phyloP scores from a whole-genome alignment of 192 early-diverging fungal genomes.

The Funneliformis mosseae region DNA sequence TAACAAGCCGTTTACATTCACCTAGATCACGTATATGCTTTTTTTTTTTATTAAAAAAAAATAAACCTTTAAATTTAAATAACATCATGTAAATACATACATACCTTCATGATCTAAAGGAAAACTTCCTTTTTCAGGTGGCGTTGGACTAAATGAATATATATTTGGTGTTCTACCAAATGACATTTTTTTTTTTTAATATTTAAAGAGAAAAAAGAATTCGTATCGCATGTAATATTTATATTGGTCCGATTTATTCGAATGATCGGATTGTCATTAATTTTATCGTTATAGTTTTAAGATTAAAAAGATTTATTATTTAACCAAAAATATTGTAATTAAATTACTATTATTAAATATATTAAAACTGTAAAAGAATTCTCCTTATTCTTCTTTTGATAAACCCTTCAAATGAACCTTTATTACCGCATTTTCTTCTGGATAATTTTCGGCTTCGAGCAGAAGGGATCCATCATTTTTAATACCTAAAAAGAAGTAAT shows the following conservation, averaged over 20 bases:
- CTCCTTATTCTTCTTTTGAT: no score
- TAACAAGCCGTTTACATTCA: conserved; percentile 82
- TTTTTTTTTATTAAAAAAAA: neutral
- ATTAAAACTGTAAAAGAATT: no score
- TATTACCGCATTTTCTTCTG: neutral
- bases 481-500: neutral
- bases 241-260: no score
- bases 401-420: neutral
- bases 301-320: no score
- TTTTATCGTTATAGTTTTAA: no score
- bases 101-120: conserved; percentile 84
- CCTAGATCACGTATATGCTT: conserved; percentile 42
- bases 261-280: no score
- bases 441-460: neutral
- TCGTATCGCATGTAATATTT: no score
- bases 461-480: neutral
- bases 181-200: conserved; percentile 58
- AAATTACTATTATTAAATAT: no score
- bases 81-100: neutral
- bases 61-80: neutral
- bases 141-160: conserved; percentile 60
- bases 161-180: conserved; percentile 74
- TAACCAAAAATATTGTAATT: no score
- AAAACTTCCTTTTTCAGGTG: conserved; percentile 89
- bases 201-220: neutral